A percentile compares a stretch with the other conserved stretches of the same genome.
Conservation (phyloP, 495 filamentous ascomycete genomes). For the Daldinia concentrica region DNA sequence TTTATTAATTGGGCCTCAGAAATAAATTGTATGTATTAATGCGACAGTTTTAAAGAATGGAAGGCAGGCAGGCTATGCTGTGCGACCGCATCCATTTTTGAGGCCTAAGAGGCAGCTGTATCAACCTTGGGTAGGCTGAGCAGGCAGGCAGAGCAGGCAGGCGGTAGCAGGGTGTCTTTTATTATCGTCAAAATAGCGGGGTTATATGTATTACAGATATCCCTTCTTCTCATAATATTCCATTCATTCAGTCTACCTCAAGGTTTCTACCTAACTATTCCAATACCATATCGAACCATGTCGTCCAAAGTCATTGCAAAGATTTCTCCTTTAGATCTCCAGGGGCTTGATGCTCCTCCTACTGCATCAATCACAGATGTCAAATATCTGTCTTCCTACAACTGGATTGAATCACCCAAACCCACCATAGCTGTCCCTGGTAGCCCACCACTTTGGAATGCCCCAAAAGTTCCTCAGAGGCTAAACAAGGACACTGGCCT, state of each 20-base stretch:
- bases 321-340: constrained; percentile 41
- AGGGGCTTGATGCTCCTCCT: constrained; percentile 18
- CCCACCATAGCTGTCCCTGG: constrained; percentile 56
- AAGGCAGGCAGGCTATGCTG: not conserved
- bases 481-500: constrained; percentile 52
- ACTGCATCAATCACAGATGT: constrained; percentile 51
- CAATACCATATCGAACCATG: constrained; percentile 1
- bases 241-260: not conserved
- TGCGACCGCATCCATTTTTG: not conserved
- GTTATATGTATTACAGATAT: not conserved
- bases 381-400: constrained; percentile 60
- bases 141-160: not conserved
- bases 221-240: not conserved
- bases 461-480: constrained; percentile 35
- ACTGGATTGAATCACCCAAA: constrained; percentile 54
- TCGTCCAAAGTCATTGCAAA: not conserved
- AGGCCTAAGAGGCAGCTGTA: not conserved
- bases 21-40: not conserved
- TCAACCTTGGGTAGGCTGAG: not conserved
- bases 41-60: not conserved
- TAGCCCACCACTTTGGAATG: constrained; percentile 52
- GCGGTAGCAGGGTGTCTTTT: not conserved
- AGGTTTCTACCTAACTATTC: not conserved
- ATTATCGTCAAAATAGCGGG: not conserved
- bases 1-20: not conserved